phyloP scores from a whole-genome alignment of 2,329 filamentous ascomycete species.

The Fusarium oligoseptatum region DNA sequence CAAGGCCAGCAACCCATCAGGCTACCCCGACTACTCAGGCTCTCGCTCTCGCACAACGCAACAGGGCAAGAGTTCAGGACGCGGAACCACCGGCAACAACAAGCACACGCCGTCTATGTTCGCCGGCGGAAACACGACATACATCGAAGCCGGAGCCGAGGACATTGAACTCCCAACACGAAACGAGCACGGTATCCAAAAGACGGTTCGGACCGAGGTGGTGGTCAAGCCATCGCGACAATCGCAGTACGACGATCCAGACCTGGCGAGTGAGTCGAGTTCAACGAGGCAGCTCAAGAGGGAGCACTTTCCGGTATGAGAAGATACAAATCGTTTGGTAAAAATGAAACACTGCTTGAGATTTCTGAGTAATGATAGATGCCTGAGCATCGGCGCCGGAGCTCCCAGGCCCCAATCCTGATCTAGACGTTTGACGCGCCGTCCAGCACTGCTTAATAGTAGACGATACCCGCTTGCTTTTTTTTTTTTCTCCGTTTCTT shows the following conservation, averaged over 20 bases:
- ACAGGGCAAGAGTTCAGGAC: slow-evolving; percentile 31
- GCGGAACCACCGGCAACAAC: slow-evolving; percentile 3
- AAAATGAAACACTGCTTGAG: neutral
- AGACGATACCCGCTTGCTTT: neutral
- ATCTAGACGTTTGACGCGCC: neutral
- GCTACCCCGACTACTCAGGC: slow-evolving; percentile 41
- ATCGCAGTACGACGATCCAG: slow-evolving; percentile 39
- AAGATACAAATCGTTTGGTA: neutral
- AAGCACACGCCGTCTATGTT: slow-evolving; percentile 39
- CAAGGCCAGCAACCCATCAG: slow-evolving; percentile 48
- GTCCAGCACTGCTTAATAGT: neutral
- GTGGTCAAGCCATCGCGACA: slow-evolving; percentile 35
- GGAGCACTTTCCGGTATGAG: slow-evolving; percentile 39
- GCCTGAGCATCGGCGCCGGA: neutral
- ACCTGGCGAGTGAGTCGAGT: slow-evolving; percentile 38
- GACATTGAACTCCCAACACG: slow-evolving; percentile 38
- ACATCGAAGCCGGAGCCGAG: slow-evolving; percentile 38
- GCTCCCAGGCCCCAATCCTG: neutral
- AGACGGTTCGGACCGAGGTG: slow-evolving; percentile 45
- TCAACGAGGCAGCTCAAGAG: slow-evolving; percentile 40
- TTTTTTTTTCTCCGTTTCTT: neutral
- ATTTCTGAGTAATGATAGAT: neutral
- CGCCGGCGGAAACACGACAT: slow-evolving; percentile 39
- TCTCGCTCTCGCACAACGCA: slow-evolving; percentile 34
- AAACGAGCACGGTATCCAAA: slow-evolving; percentile 38